Evolutionary conservation across 768 basidiomycete genomes (phyloP).

Genomic region (Leccinum variicolor): DNA sequence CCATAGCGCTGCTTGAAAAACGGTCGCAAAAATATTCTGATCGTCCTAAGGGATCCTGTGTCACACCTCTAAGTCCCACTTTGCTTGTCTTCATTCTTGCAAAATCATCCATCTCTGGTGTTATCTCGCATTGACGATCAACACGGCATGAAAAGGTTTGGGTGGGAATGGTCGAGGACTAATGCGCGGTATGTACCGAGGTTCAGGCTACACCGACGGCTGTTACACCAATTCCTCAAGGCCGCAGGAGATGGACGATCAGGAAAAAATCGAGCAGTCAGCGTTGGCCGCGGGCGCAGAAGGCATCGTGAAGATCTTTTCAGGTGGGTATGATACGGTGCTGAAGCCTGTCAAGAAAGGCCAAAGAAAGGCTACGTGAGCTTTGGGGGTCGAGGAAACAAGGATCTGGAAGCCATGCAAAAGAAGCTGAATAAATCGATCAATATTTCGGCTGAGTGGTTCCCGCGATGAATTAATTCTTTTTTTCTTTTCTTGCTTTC

Average conservation of each 20-base stretch:
- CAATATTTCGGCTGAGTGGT: slow-evolving; percentile 24
- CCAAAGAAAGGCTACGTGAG: slow-evolving; percentile 28
- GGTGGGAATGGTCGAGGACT: not conserved
- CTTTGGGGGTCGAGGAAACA: slow-evolving; percentile 13
- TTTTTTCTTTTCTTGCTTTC: too few species aligned
- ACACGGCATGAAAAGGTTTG: not conserved
- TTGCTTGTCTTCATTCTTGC: too few species aligned
- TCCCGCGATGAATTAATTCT: not conserved
- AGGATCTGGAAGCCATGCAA: slow-evolving; percentile 11
- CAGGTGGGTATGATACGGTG: slow-evolving; percentile 35
- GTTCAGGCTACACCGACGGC: not conserved
- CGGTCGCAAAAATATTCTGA: not conserved
- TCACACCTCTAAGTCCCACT: not conserved
- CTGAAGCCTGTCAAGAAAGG: slow-evolving; percentile 31
- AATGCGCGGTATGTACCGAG: not conserved
- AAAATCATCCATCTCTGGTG: too few species aligned
- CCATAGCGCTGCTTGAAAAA: not conserved
- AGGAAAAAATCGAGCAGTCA: slow-evolving; percentile 3
- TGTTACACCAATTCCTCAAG: not conserved
- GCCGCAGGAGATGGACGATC: too few species aligned
- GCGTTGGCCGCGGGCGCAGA: slow-evolving; percentile 37
- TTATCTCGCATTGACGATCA: too few species aligned
- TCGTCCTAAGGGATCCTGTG: not conserved
- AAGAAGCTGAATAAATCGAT: slow-evolving; percentile 17
- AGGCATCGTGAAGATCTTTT: slow-evolving; percentile 38